phyloP scores from a whole-genome alignment of 208 protist species.

The Acanthamoeba sp. region DNA sequence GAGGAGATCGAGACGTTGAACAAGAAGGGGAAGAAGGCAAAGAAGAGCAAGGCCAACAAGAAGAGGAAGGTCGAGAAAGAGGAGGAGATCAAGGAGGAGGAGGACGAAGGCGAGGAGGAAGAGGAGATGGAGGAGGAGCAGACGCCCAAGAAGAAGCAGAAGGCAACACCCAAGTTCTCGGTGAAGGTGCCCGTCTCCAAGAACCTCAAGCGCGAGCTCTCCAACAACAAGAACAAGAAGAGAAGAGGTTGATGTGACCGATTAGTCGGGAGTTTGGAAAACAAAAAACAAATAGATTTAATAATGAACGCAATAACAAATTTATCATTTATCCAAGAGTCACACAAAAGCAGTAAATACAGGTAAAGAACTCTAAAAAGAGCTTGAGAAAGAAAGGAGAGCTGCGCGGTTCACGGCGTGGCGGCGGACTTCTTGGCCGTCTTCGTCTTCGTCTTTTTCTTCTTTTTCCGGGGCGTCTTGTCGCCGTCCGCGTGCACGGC shows the following conservation, averaged over 20 bases:
- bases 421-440: neutral
- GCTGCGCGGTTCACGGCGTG: no score
- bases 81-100: neutral
- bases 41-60: neutral
- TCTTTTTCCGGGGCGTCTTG: neutral
- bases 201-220: neutral
- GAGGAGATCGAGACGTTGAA: neutral
- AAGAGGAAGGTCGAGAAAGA: constrained; percentile 19
- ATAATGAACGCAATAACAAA: neutral
- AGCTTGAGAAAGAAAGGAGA: neutral
- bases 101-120: neutral
- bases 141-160: neutral
- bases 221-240: no score
- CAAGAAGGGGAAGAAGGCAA: neutral
- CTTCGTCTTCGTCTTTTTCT: neutral
- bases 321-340: no score
- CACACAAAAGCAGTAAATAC: neutral
- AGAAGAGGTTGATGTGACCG: no score
- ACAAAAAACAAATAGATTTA: neutral
- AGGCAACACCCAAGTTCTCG: constrained; percentile 15
- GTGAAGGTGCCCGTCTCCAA: neutral
- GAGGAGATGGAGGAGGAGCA: neutral
- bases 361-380: no score
- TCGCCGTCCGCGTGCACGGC: neutral
- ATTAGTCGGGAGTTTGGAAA: neutral